These are phyloP conservation scores for Corylus americana DNA, from an alignment of 306 rosid species.

Conservation along the genomic window DNA sequence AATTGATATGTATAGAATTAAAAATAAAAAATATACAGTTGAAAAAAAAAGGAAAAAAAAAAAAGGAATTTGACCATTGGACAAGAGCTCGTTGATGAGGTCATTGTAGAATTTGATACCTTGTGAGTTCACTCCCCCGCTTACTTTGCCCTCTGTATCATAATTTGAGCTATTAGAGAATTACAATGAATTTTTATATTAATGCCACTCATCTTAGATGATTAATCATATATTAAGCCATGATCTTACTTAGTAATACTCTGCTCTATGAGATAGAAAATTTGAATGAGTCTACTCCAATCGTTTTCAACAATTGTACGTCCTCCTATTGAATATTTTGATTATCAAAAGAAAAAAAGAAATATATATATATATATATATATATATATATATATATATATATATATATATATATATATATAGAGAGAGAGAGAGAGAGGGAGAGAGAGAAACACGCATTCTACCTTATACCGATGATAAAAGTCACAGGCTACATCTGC, in stretches of 20 bases:
- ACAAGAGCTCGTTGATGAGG: constrained; percentile 39
- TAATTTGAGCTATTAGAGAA: too few relatives aligned
- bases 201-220: too few relatives aligned
- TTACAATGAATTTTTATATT: too few relatives aligned
- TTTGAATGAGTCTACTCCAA: constrained; percentile 46
- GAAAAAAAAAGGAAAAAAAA: not conserved
- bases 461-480: constrained; percentile 46
- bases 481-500: constrained; percentile 38
- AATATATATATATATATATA: too few relatives aligned
- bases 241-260: constrained; percentile 33
- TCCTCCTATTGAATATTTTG: constrained; percentile 6
- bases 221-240: too few relatives aligned
- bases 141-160: constrained; percentile 35
- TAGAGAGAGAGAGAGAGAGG: too few relatives aligned
- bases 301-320: constrained; percentile 30
- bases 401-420: too few relatives aligned
- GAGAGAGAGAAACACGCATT: too few relatives aligned
- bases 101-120: constrained; percentile 47
- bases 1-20: too few relatives aligned
- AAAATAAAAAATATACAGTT: too few relatives aligned
- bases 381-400: too few relatives aligned
- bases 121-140: constrained; percentile 37
- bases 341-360: not conserved
- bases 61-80: constrained; percentile 20
- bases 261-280: constrained; percentile 42